Conservation (phyloP, 164 flowering plant genomes). For the Stephania cephalantha region DNA sequence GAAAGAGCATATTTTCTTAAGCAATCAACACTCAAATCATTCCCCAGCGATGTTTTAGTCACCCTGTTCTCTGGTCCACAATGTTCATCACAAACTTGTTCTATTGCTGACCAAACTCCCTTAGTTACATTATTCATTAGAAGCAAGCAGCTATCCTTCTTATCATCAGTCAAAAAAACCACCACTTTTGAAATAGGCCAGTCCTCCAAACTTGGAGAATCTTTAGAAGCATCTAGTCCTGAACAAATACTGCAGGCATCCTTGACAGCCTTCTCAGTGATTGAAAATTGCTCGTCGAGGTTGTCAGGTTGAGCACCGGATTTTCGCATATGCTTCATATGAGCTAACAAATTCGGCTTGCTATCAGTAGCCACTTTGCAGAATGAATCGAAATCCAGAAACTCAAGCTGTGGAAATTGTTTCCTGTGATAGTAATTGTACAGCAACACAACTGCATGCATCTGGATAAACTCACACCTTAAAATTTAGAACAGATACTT, state of each 20-base stretch:
- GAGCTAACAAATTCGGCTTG: slow-evolving; percentile 40
- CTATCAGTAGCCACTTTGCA: slow-evolving; percentile 54
- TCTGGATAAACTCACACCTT: slow-evolving; percentile 30
- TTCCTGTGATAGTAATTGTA: slow-evolving; percentile 90
- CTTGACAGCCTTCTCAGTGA: slow-evolving; percentile 56
- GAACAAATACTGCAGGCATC: slow-evolving; percentile 57
- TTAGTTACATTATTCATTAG: slow-evolving; percentile 35
- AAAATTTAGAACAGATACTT: neutral
- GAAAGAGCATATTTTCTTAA: slow-evolving; percentile 46
- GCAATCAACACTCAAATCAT: slow-evolving; percentile 16
- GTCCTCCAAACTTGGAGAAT: slow-evolving; percentile 33
- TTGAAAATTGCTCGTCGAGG: slow-evolving; percentile 37
- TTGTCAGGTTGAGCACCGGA: slow-evolving; percentile 22
- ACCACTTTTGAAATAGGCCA: slow-evolving; percentile 70
- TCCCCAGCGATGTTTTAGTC: slow-evolving; percentile 18
- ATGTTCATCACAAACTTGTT: slow-evolving; percentile 32
- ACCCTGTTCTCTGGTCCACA: slow-evolving; percentile 25
- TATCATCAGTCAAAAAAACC: slow-evolving; percentile 52
- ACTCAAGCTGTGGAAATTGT: slow-evolving; percentile 42
- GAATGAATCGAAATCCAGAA: slow-evolving; percentile 52
- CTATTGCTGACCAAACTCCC: slow-evolving; percentile 81
- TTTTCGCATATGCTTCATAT: slow-evolving; percentile 41
- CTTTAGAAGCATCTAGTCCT: slow-evolving; percentile 46
- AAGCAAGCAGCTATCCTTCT: slow-evolving; percentile 58
- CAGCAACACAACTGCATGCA: slow-evolving; percentile 78